Evolutionary conservation across 805 yeast genomes (phyloP), one percentile per base, ranked within the genome.

Genomic region (Wickerhamomyces pijperi): DNA sequence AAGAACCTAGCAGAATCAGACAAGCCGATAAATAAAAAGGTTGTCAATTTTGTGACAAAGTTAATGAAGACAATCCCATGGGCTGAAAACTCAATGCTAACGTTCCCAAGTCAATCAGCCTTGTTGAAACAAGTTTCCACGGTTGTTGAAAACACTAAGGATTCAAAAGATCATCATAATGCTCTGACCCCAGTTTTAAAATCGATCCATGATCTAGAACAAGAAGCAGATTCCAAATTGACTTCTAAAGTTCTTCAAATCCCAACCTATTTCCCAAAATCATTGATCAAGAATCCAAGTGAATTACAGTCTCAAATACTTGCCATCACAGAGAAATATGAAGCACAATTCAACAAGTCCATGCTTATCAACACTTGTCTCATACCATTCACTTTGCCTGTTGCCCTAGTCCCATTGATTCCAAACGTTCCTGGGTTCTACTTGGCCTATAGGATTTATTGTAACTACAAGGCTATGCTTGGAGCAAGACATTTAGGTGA

Each of bases 401-500:
- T 88, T 34, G 87, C 85, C 0, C 49, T 86, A 34, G 53, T 90
- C 0, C 97, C 97, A 0, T 67, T 88, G n/a, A 56, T 87, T 3
- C 97, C 97, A 17, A 88, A 88, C 50, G 73, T 88, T 17, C 97
- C 97, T 0, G 95, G 95, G 0, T 82, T 90, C 53, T 90, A 86
- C 51, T 59, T 88, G 34, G 67, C 82, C 3, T 88, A 82, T 55
- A 67, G 97, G 44, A 68, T 82, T 16, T 88, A 86, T 61, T 85
- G 95, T 55, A 85, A 90, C 56, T 68, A 78, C 54, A 82, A 81
- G 49, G 95, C 95, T 0, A 64, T 70, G 44, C 56, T 73, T 33
- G 96, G 96, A 0, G 82, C 84, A 5, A 64, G 68, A 45, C 92
- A 85, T 53, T 59, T 88, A 43, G 60, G 67, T 28, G 70, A 69